A percentile compares a stretch with the other conserved stretches of the same genome.
phyloP scores from a whole-genome alignment of 2,329 filamentous ascomycete genomes.

The Aspergillus pseudotamarii region DNA sequence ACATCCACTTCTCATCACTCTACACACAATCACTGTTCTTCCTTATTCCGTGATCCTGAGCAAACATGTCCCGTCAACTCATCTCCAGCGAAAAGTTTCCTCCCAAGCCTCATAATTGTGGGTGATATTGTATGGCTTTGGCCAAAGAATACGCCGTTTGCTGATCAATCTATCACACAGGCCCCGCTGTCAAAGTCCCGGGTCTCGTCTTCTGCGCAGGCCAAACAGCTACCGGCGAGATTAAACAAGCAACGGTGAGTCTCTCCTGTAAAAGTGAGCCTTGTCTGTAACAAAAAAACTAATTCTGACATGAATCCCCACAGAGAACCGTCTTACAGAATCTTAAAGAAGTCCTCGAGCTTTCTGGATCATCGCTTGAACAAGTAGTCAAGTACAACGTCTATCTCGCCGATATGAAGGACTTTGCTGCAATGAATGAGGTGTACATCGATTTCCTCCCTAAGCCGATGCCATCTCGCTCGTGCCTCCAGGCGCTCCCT shows the following conservation, averaged over 20 bases:
- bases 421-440: slow-evolving; percentile 73
- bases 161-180: slow-evolving; percentile 19
- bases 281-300: neutral
- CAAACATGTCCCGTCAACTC: slow-evolving; percentile 49
- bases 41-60: neutral
- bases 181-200: slow-evolving; percentile 48
- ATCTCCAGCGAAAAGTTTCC: slow-evolving; percentile 53
- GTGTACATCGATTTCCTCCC: slow-evolving; percentile 43
- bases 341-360: slow-evolving; percentile 62
- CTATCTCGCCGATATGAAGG: slow-evolving; percentile 64
- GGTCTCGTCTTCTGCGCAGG: slow-evolving; percentile 53
- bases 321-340: slow-evolving; percentile 48
- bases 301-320: neutral
- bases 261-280: too few species aligned
- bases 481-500: slow-evolving; percentile 45
- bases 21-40: neutral
- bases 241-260: slow-evolving; percentile 50
- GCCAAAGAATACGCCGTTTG: accelerated
- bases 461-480: slow-evolving; percentile 47
- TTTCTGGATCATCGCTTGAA: slow-evolving; percentile 59
- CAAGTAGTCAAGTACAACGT: slow-evolving; percentile 68
- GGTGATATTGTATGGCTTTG: slow-evolving; percentile 8
- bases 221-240: slow-evolving; percentile 54
- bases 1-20: neutral
- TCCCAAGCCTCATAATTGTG: slow-evolving; percentile 52